Evolutionary conservation across 768 basidiomycete species (phyloP), one percentile per base, ranked within the genome.

Genomic region (Kwoniella europaea): DNA sequence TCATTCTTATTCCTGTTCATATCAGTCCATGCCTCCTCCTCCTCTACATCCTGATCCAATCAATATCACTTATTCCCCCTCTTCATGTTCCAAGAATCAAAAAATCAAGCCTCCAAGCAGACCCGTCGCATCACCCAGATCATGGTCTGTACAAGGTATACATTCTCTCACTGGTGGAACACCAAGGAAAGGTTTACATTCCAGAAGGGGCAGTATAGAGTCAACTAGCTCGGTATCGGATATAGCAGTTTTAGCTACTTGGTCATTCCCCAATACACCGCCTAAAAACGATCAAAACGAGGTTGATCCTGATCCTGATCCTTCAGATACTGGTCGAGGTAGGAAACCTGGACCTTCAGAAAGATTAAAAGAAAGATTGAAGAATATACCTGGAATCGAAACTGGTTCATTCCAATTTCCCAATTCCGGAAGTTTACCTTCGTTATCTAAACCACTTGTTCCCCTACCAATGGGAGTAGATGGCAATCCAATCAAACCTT

Each of bases 171-270:
- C 16, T 43, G 52, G 7, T 20, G 35, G 35, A 35, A 18, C 3
- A 24, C 10, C 35, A n/a, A 16, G 12, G 16, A 68, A 68, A 52
- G 46, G 58, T 9, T 46, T 46, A 22, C 50, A 62, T 35, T 61
- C 43, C 24, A 67, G 71, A 54, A 55, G 62, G 52, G 50, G 46
- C 18, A 68, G 62, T 41, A 65, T 72, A 35, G 52, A 63, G 27
- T 65, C 62, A 9, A 65, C 46, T 43, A 68, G 60, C 41, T 67
- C 65, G 3, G 56, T 75, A 10, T 72, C 71, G 6, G 74, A 75
- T 35, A 69, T 75, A 9, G 71, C 71, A 1, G 74, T 75, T 2
- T 22, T 75, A 20, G 74, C 74, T 12, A 72, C 70, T 24, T 75
- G 74, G 74, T 66, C 71, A 15, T 75, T 75, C 54, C 74, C 74